Evolutionary conservation across 108 stramenopile species (phyloP).

Genomic region (Hondaea fermentalgiana): DNA sequence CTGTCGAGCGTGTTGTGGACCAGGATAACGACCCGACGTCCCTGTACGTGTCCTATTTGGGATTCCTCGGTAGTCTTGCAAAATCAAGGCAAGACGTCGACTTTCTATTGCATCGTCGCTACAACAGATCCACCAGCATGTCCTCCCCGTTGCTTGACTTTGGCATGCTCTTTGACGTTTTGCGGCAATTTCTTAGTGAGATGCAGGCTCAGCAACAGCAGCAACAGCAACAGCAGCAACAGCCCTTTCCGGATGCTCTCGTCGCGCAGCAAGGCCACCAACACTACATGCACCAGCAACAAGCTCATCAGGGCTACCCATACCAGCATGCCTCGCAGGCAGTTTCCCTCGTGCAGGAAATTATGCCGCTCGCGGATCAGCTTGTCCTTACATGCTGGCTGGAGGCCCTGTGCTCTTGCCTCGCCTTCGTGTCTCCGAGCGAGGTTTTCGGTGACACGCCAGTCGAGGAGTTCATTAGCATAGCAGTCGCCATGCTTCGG

Average conservation of each 20-base stretch:
- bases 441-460: background rate
- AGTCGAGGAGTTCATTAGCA: background rate
- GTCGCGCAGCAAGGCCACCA: background rate
- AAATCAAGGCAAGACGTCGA: background rate
- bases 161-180: background rate
- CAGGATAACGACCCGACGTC: background rate
- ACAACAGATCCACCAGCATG: background rate
- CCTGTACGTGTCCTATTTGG: background rate
- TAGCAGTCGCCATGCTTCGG: background rate
- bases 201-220: background rate
- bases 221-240: background rate
- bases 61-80: background rate
- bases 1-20: background rate
- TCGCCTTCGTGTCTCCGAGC: background rate
- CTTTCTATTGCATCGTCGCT: background rate
- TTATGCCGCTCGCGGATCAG: background rate
- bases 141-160: background rate
- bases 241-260: background rate
- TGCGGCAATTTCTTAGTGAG: background rate
- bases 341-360: background rate
- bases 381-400: constrained; percentile 7
- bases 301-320: no score
- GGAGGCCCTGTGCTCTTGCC: background rate
- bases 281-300: background rate
- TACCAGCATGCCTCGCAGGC: no score